phyloP scores from a whole-genome alignment of 1,139 yeast genomes.

The Yamadazyma oceani region DNA sequence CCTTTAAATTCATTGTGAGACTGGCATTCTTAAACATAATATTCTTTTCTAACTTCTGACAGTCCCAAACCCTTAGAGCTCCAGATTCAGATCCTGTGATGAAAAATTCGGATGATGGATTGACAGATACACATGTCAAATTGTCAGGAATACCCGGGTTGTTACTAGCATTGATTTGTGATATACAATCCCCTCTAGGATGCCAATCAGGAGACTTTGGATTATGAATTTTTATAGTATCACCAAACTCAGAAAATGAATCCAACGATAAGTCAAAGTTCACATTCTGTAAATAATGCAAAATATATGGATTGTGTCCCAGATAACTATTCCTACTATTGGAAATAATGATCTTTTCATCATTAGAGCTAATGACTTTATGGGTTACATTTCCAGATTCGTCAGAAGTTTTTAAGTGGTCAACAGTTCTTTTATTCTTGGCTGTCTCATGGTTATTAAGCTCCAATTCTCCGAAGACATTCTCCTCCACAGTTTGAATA shows the following conservation, averaged over 20 bases:
- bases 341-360: conserved; percentile 38
- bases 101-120: conserved; percentile 66
- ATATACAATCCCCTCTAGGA: conserved; percentile 54
- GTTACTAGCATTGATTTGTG: conserved; percentile 40
- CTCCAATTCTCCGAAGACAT: conserved; percentile 62
- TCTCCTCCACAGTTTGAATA: conserved; percentile 55
- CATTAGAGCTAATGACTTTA: conserved; percentile 34
- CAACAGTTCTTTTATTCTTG: conserved; percentile 15
- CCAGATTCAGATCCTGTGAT: conserved; percentile 82
- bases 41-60: conserved; percentile 61
- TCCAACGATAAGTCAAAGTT: conserved; percentile 56
- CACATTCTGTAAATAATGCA: conserved; percentile 53
- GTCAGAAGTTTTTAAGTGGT: conserved; percentile 16
- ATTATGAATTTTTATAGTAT: conserved; percentile 9
- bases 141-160: conserved; percentile 27
- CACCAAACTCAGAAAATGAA: conserved; percentile 73
- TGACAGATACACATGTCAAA: conserved; percentile 55
- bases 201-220: conserved; percentile 13
- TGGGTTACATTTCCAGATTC: conserved; percentile 20
- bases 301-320: conserved; percentile 66
- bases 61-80: conserved; percentile 74
- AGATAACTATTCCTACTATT: conserved; percentile 55
- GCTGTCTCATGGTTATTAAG: conserved; percentile 23
- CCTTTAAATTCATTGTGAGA: conserved; percentile 45
- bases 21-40: conserved; percentile 59